Base-by-base conservation (phyloP, 257 asterid species). In the Marsdenia floribunda region DNA sequence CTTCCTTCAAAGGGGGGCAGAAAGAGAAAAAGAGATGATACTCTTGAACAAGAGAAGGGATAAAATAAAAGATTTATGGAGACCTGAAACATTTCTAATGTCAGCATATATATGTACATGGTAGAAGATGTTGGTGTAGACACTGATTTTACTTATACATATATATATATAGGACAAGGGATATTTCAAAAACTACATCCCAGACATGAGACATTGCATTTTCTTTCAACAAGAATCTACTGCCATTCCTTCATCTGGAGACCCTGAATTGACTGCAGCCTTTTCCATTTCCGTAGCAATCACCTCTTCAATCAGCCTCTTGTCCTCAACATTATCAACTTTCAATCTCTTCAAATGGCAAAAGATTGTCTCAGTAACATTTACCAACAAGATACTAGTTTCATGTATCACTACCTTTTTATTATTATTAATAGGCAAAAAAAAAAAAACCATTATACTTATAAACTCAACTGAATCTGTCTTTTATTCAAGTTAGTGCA, bases 271-370 rank as follows among this genome's bases (percentile, higher is more conserved):
- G 67, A 58, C 82, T 42, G 80, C 76, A 66, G 75, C 71, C 46
- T 67, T 71, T 74, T 73, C 81, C 78, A 73, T 42, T 68, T 73
- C 75, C 64, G 55, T 77, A 26, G 79, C 53, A n/a, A 58, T 75
- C 65, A 22, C 83, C 33, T 81, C 79, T 72, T 80, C 86, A 71
- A 77, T 80, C 53, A 40, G 54, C 70, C 49, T 77, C 38, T 67
- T 77, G 6, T 69, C 76, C 65, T 78, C 88, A 12, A 19, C 71
- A 65, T 63, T 72, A 66, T 57, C 85, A 26, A 78, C 72, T 82
- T 83, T 87, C 72, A 80, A 70, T 80, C 85, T 82, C 91, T 85
- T 83, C 73, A 69, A 46, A 71, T 50, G 21, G 5, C 6, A 6
- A 73, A 54, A 19, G 37, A n/a, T 14, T 22, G 42, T 47, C 78